Percentiles rank a stretch among this genome's conserved stretches.
phyloP scores from a whole-genome alignment of 176 grass and related monocot genomes.

The Bothriochloa decipiens region DNA sequence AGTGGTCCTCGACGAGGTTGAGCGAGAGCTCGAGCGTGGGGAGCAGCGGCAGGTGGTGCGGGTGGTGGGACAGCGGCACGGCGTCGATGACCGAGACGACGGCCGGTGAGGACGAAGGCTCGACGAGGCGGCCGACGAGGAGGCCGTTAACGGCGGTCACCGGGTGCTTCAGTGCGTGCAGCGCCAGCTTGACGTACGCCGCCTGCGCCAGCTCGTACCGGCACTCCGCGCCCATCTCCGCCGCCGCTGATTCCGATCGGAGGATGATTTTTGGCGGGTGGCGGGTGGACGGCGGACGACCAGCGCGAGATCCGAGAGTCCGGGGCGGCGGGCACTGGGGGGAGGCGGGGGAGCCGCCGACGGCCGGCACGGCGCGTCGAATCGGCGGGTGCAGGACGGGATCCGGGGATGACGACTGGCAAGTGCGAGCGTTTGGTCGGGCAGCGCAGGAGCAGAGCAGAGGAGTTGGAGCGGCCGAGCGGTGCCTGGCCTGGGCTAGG shows the following conservation, averaged over 20 bases:
- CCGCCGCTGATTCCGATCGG: slow-evolving; percentile 19
- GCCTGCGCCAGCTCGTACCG: slow-evolving; percentile 83
- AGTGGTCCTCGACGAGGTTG: slow-evolving; percentile 87
- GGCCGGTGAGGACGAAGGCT: slow-evolving; percentile 32
- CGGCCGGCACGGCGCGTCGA: too few species aligned
- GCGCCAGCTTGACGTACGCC: slow-evolving; percentile 85
- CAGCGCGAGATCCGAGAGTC: too few species aligned
- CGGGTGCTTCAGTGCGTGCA: slow-evolving; percentile 91
- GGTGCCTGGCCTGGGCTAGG: too few species aligned
- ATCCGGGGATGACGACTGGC: too few species aligned
- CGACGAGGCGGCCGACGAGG: slow-evolving; percentile 69
- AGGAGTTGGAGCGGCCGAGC: too few species aligned
- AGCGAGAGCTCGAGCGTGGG: slow-evolving; percentile 93
- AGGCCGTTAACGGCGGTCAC: slow-evolving; percentile 83
- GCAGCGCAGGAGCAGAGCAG: too few species aligned
- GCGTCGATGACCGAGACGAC: slow-evolving; percentile 69
- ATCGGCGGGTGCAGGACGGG: too few species aligned
- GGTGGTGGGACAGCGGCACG: slow-evolving; percentile 79
- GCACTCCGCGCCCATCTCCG: slow-evolving; percentile 74
- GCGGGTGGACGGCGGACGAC: too few species aligned
- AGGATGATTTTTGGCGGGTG: neutral
- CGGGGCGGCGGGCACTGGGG: too few species aligned
- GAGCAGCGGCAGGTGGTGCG: slow-evolving; percentile 83
- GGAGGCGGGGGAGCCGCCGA: too few species aligned
- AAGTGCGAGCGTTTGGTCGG: too few species aligned